phyloP scores from a whole-genome alignment of 176 grass and related monocot species.

The Miscanthus lutarioriparius region DNA sequence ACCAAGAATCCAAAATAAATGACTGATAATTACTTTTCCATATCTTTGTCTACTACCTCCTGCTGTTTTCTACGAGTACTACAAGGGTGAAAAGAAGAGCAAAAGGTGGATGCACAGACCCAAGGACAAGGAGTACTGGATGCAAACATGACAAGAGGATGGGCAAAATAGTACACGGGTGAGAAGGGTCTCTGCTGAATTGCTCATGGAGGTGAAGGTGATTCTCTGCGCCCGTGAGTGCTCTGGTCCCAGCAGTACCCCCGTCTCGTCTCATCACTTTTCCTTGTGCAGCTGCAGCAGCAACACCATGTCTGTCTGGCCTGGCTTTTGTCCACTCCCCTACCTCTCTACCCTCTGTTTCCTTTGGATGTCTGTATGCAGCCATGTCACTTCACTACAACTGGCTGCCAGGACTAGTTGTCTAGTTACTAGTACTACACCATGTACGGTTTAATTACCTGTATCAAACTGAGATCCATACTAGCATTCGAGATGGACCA shows the following conservation, averaged over 20 bases:
- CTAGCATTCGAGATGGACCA: background rate
- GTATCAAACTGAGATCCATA: background rate
- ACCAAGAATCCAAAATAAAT: background rate
- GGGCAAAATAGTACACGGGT: conserved; percentile 27
- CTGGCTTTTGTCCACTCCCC: conserved; percentile 44
- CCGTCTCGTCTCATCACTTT: conserved; percentile 34
- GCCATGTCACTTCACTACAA: conserved; percentile 3
- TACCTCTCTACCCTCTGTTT: conserved; percentile 8
- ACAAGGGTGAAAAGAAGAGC: conserved; percentile 28
- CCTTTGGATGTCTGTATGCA: conserved; percentile 11
- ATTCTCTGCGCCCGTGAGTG: conserved; percentile 44
- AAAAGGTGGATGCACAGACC: background rate
- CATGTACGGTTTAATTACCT: conserved; percentile 15
- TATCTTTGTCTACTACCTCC: conserved; percentile 33
- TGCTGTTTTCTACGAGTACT: background rate
- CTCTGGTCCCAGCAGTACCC: conserved; percentile 37
- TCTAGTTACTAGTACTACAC: background rate
- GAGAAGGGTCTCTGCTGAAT: background rate
- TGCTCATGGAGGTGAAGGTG: background rate
- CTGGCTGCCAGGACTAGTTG: background rate
- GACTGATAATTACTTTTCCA: conserved; percentile 9
- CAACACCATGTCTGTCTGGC: conserved; percentile 24
- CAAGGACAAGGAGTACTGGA: background rate
- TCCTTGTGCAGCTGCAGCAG: conserved; percentile 30
- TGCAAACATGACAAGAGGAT: background rate